phyloP scores from a whole-genome alignment of 768 basidiomycete genomes.

The Tephrocybe sp. region DNA sequence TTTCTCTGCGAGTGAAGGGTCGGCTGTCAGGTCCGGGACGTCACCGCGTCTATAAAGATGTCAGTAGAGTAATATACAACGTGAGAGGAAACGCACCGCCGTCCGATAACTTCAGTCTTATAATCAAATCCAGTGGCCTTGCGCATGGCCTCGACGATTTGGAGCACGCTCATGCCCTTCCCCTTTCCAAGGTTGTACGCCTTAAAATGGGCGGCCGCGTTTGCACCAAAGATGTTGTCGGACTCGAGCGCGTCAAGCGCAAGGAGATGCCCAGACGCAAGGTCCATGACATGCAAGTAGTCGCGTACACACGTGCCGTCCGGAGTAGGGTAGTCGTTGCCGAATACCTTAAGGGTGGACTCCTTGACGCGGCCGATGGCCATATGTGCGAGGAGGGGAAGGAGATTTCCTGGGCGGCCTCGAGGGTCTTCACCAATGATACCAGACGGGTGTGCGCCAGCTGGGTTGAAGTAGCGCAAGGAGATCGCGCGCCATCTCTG shows the following conservation, averaged over 20 bases:
- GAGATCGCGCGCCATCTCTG: slow-evolving; percentile 79
- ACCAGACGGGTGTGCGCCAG: slow-evolving; percentile 97
- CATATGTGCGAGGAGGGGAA: slow-evolving; percentile 94
- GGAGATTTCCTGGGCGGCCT: slow-evolving; percentile 91
- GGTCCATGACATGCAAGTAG: slow-evolving; percentile 90
- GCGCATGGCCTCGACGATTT: slow-evolving; percentile 94
- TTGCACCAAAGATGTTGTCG: slow-evolving; percentile 56
- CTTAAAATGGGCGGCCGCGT: slow-evolving; percentile 68
- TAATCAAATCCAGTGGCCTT: slow-evolving; percentile 87
- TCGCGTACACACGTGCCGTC: slow-evolving; percentile 99
- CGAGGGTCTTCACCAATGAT: slow-evolving; percentile 95
- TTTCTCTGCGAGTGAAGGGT: slow-evolving; percentile 86
- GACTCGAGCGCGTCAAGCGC: slow-evolving; percentile 81
- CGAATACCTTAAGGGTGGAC: slow-evolving; percentile 78
- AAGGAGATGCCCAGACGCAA: slow-evolving; percentile 91
- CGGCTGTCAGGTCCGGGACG: slow-evolving; percentile 94
- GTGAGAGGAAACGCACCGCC: slow-evolving; percentile 59
- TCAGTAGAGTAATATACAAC: slow-evolving; percentile 1
- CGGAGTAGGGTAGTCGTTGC: slow-evolving; percentile 94
- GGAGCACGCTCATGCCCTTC: slow-evolving; percentile 85
- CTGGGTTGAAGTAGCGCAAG: slow-evolving; percentile 98
- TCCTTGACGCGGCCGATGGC: slow-evolving; percentile 86
- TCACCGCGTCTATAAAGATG: slow-evolving; percentile 72
- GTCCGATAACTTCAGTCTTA: slow-evolving; percentile 86
- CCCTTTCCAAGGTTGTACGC: slow-evolving; percentile 98